Evolutionary conservation across 2,329 filamentous ascomycete genomes (phyloP).

Genomic region (Trichoderma oligosporum): DNA sequence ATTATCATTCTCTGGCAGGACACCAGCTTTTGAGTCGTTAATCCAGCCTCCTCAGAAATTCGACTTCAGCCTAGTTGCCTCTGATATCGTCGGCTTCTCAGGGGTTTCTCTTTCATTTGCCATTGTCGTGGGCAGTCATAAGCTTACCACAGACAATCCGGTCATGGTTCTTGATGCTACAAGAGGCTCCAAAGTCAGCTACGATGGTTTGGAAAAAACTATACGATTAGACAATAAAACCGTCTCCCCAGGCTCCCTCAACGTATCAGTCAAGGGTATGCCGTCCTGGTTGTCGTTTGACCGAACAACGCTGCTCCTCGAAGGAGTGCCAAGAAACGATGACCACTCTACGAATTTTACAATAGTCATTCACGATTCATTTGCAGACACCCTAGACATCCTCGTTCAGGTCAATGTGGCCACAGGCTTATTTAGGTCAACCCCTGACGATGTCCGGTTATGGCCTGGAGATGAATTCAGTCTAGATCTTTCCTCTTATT

Average conservation of each 20-base stretch:
- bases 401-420: conserved; percentile 42
- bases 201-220: conserved; percentile 46
- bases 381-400: conserved; percentile 56
- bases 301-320: conserved; percentile 55
- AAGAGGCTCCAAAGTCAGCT: conserved; percentile 48
- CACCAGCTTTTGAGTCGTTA: conserved; percentile 61
- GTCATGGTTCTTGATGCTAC: conserved; percentile 56
- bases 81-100: conserved; percentile 74
- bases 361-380: conserved; percentile 56
- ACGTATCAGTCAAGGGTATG: conserved; percentile 47
- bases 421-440: conserved; percentile 39
- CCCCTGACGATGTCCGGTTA: conserved; percentile 39
- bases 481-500: conserved; percentile 42
- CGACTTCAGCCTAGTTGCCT: conserved; percentile 69
- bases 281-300: conserved; percentile 71
- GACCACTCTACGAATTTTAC: conserved; percentile 60
- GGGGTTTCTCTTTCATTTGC: conserved; percentile 63
- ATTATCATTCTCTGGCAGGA: conserved; percentile 67
- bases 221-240: conserved; percentile 57
- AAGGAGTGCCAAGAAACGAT: conserved; percentile 59
- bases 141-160: conserved; percentile 60
- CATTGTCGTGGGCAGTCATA: conserved; percentile 67
- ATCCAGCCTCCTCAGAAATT: conserved; percentile 68
- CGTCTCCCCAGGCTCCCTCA: conserved; percentile 49
- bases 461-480: conserved; percentile 41